phyloP scores from a whole-genome alignment of 306 rosid species.

The Glycine latifolia region DNA sequence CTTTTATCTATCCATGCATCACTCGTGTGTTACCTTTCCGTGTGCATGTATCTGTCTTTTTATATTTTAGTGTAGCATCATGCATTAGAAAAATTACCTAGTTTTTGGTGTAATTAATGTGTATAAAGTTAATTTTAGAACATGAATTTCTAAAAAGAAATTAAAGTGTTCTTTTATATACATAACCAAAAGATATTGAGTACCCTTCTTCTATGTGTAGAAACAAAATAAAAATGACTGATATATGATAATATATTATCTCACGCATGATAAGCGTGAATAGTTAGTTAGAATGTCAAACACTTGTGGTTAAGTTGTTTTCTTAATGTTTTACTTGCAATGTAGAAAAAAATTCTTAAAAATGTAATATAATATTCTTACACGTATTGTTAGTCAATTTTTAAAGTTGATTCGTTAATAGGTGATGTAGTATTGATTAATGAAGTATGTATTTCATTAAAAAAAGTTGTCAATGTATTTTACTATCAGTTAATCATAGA shows the following conservation, averaged over 20 bases:
- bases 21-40: not conserved
- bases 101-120: no score
- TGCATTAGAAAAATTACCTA: not conserved
- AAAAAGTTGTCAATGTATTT: no score
- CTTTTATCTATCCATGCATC: conserved; percentile 9
- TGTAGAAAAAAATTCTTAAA: not conserved
- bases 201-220: no score
- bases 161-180: no score
- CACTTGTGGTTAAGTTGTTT: not conserved
- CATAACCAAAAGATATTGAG: no score
- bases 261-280: conserved; percentile 1
- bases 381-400: not conserved
- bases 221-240: no score
- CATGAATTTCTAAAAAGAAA: no score
- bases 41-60: not conserved
- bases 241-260: not conserved
- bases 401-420: not conserved
- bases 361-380: not conserved
- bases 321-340: not conserved
- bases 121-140: no score
- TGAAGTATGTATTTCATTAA: not conserved
- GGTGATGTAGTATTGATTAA: not conserved
- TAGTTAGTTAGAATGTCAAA: not conserved
- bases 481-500: no score
- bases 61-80: not conserved